Base-by-base conservation (phyloP, 148 eudicot species). In the Vaccinium myrtillus region DNA sequence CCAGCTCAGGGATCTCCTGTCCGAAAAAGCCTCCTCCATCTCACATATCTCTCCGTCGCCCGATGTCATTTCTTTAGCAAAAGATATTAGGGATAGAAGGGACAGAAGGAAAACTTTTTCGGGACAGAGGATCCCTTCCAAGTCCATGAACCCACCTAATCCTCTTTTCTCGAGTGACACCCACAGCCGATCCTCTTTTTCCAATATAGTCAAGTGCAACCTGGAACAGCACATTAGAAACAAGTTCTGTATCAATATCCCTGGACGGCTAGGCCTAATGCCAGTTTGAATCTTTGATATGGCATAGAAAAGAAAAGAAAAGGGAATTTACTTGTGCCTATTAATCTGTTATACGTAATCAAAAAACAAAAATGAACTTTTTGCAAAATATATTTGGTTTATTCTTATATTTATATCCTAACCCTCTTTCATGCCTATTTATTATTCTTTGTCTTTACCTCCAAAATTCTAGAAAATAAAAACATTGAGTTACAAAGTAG, bases 161-260 rank as follows among this genome's bases (percentile, higher is more conserved):
- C 80, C 99, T 93, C 91, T 92, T 96, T 84, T 96, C 99, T 83
- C 79, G 83, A 14, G 97, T 93, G 83, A 93, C 97, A 88, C 99
- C 99, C 82, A 96, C 97, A 54, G 94, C 91, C 8, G 96, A 88
- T 75, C 99, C 99, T 92, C 99, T 90, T 91, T 96, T 96, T 10
- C 99, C 99, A 36, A 94, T 96, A 84, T 96, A 96, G 78, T 96
- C 99, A 11, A 96, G 92, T 3, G 99, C 99, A 75, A 96, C 99
- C 91, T 96, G 93, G 82, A 87, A 39, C 25, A 25, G 63, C 54
- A 63, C 39, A 46, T 8, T 19, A 3, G 32, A 30, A 61, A 23
- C 63, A 65, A 65, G 71, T 65, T 65, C 6, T 1, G 32, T 25
- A 61, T 65, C 69, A 63, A 8, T n/a, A 63, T 55, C 58, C 58